Conservation (phyloP, 1,139 yeast genomes). For the Saccharomyces pastorianus region DNA sequence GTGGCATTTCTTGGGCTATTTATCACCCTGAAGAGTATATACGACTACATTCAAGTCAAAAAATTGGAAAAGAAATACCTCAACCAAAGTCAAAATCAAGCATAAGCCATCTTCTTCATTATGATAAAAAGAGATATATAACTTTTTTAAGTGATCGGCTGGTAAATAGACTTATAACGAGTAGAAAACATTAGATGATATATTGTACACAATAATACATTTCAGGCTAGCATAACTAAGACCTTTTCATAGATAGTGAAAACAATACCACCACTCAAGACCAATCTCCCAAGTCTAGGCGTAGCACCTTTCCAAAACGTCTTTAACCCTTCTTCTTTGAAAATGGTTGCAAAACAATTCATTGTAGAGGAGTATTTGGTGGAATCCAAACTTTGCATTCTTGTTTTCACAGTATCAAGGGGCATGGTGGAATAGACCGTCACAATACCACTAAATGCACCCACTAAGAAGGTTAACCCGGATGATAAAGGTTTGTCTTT, state of each 20-base stretch:
- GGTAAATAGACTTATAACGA: not conserved
- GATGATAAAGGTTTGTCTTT: constrained; percentile 71
- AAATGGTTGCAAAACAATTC: constrained; percentile 73
- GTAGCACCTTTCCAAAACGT: constrained; percentile 99
- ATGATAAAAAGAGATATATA: not conserved
- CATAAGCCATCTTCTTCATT: constrained; percentile 1
- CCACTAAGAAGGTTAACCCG: constrained; percentile 75
- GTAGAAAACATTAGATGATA: not conserved
- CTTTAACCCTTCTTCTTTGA: constrained; percentile 79
- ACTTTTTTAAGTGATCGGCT: not conserved
- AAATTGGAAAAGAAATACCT: constrained; percentile 48
- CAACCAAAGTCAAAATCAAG: constrained; percentile 19
- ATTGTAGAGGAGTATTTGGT: constrained; percentile 63
- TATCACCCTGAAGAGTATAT: constrained; percentile 55
- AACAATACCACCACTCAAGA: constrained; percentile 91
- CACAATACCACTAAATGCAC: constrained; percentile 86
- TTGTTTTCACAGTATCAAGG: constrained; percentile 90
- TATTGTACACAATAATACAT: not conserved
- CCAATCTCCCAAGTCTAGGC: constrained; percentile 85
- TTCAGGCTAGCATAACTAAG: constrained; percentile 45
- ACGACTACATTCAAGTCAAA: constrained; percentile 70
- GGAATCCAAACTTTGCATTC: constrained; percentile 93
- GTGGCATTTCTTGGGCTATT: constrained; percentile 50
- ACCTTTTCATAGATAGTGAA: constrained; percentile 91
- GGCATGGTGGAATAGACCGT: constrained; percentile 98